Base-by-base conservation (phyloP, 768 basidiomycete genomes). In the Russula brevipes region DNA sequence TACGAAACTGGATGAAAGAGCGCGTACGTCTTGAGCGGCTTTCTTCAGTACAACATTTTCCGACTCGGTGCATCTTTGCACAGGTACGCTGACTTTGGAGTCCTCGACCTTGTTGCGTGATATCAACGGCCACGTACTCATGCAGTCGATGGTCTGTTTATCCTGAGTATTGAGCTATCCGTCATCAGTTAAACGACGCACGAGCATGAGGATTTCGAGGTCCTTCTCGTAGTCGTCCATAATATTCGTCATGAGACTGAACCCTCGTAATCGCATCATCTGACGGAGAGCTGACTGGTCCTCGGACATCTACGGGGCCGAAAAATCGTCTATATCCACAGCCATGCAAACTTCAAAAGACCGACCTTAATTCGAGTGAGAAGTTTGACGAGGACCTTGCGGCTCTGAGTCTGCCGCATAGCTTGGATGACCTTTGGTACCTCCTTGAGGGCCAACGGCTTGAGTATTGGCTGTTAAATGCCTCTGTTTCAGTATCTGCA, bases 41-140 rank as follows among this genome's bases (percentile, higher is more conserved):
- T 72, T 72, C 64, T 81, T 83, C 55, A 91, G 74, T 8, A 68
- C 73, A 56, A 84, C 81, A 58, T 90, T 81, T 39, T 83, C 83
- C 0, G 82, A 80, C 38, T 80, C 76, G 1, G 79, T 69, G 52
- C 85, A 83, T 2, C 64, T 68, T 70, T 81, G 77, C 14, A 97
- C 84, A 5, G 85, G 83, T 17, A 82, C 74, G 60, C 84, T 82
- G 56, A 76, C 69, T 67, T 83, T 84, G 17, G 85, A 84, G 66
- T 94, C 93, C 61, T 94, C 90, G 35, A 98, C 86, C 75, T 98
- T 98, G 78, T 97, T 98, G 59, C 89, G 82, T 47, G 86, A 85
- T 54, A 89, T 78, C 41, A 97, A 75, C 0, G 91, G 91, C 94
- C 94, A 98, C 8, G 76, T 79, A 56, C 75, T 70, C 81, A 91